A percentile compares a stretch with the other conserved stretches of the same genome.
phyloP scores from a whole-genome alignment of 257 asterid genomes.

The Coffea eugenioides region DNA sequence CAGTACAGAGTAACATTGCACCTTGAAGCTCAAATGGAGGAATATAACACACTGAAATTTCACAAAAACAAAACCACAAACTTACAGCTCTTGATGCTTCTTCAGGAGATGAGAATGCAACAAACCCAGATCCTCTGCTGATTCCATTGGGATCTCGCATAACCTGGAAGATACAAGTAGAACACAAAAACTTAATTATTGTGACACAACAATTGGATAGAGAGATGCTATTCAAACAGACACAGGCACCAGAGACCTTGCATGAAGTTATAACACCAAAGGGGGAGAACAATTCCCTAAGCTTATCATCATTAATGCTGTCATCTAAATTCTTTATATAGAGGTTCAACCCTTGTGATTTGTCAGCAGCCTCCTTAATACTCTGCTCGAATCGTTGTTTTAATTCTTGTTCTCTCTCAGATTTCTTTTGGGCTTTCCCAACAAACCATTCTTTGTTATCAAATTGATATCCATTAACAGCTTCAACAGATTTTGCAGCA shows the following conservation, averaged over 20 bases:
- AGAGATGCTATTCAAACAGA: neutral
- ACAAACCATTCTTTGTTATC: conserved; percentile 87
- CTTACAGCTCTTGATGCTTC: conserved; percentile 92
- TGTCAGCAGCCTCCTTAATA: conserved; percentile 74
- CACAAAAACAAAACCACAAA: neutral
- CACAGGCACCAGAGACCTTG: conserved; percentile 53
- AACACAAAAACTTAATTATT: neutral
- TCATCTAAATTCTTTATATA: conserved; percentile 91
- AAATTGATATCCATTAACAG: conserved; percentile 63
- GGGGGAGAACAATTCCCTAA: conserved; percentile 74
- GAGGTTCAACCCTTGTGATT: conserved; percentile 73
- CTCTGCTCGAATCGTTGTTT: conserved; percentile 74
- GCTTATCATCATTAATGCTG: conserved; percentile 72
- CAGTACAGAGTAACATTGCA: neutral
- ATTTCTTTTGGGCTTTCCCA: conserved; percentile 93
- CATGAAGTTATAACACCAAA: conserved; percentile 84
- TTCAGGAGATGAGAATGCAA: conserved; percentile 83
- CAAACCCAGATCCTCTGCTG: conserved; percentile 98
- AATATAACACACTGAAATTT: neutral
- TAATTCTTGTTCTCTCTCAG: conserved; percentile 74
- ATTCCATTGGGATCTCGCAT: conserved; percentile 86
- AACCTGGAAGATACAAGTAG: conserved; percentile 42
- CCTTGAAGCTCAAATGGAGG: neutral
- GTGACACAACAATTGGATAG: neutral
- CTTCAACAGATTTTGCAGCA: conserved; percentile 86